Evolutionary conservation across 108 stramenopile species (phyloP), one percentile per base, ranked within the genome.

Genomic region (Nannochloropsis salina): DNA sequence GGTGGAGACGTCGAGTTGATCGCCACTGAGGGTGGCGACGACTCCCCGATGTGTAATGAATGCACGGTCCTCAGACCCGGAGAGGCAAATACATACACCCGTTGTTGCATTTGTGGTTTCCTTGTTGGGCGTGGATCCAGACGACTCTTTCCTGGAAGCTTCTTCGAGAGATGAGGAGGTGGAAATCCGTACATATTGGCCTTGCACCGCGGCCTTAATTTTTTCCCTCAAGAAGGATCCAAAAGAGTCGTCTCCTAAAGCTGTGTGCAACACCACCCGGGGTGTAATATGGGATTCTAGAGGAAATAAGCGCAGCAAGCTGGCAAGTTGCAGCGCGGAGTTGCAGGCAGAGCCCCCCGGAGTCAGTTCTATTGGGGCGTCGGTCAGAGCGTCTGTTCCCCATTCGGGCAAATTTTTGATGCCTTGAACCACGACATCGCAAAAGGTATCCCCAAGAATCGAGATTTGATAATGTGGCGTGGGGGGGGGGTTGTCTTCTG

Each of bases 301-400:
- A 6, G 61, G 61, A 6, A 74, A 74, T n/a, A 74, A n/a, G n/a
- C 61, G 61, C n/a, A 74, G 61, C 61, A 74, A 6, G 61, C 61
- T 74, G 61, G 61, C 61, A 2, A 74, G 61, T n/a, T 74, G 61
- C 20, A 74, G 61, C 20, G n/a, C 61, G 61, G 61, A 6, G n/a
- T 74, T 74, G 61, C 61, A 74, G 8, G 61, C 61, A 74, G 61
- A 74, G n/a, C 61, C 61, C 61, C 61, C 61, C 61, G 61, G 61
- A 4, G 61, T 74, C 61, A 74, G n/a, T n/a, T 4, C 61, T n/a
- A 74, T 74, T n/a, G 61, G 61, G n/a, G 61, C n/a, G 61, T 74
- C 61, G 61, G 61, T 74, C 61, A 74, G 61, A 15, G 8, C 61
- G 61, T 74, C 61, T n/a, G 61, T 74, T 15, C 61, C 61, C 61